Base-by-base conservation (phyloP, 306 rosid species). In the Notholithocarpus densiflorus region DNA sequence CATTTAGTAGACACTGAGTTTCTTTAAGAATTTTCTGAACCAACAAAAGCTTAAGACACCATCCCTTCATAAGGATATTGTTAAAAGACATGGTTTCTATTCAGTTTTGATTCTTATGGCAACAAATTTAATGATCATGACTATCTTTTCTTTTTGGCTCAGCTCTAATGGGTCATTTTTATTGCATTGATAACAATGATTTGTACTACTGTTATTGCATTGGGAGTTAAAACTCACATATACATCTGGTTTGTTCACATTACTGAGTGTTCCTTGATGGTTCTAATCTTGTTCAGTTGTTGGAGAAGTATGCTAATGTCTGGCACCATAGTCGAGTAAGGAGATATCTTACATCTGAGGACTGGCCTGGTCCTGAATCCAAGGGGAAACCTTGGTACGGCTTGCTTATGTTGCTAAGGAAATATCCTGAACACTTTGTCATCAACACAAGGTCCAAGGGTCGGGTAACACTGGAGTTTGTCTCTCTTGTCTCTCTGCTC, bases 331-430 rank as follows among this genome's bases (percentile, higher is more conserved):
- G 83, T 64, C 91, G 97, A 71, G 97, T 93, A 29, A 89, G 96
- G 86, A 88, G 92, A 60, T 96, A 96, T 88, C 98, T 96, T 3
- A 90, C 92, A 26, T 89, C 96, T 10, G 98, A 96, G 70, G 98
- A 91, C 15, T 91, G 94, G 96, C 83, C 93, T 34, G 90, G 96
- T 84, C 88, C 96, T 5, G 98, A 96, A 81, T 89, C 99, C 61
- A 96, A 96, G 88, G 97, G 94, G 61, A 96, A 96, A 82, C 99
- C 97, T 0, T 96, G 99, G 99, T 93, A 89, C 62, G 98, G 98
- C 43, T 84, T 96, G 81, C 97, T 96, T 23, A 91, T 90, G 98
- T 82, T 93, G 85, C 84, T 96, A 69, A 91, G 99, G 80, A 96
- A 93, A 86, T 96, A 96, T 84, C 99, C 99, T 1, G 99, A 96